Base-by-base conservation (phyloP, 331 rosid species). In the Acacia concinna region DNA sequence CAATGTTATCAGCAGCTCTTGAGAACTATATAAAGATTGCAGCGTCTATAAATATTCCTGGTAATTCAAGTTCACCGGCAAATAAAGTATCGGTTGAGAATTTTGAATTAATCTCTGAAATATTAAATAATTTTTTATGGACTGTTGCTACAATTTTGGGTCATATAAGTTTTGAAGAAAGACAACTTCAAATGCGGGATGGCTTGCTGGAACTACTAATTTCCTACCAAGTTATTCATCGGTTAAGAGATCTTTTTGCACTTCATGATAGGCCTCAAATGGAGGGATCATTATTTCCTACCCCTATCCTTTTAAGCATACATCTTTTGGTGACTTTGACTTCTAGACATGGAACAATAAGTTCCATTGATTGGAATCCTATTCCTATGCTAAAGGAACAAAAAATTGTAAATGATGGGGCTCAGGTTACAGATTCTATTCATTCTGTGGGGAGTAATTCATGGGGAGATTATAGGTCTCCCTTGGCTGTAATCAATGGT, bases 191-290 rank as follows among this genome's bases (percentile, higher is more conserved):
- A 83, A 95, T 95, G 99, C 85, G 92, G 82, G 98, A 95, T 87
- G 90, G 96, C 79, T 90, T 95, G 88, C 84, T 95, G 70, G 99
- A 95, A 86, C 81, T 95, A 80, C 79, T 95, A 83, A 81, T 90
- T 86, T 89, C 97, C 49, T 95, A 95, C 76, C 96, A 93, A 89
- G 93, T 90, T 83, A 86, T 95, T 86, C 99, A 95, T 52, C 85
- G 99, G 79, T 74, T 95, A 69, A 88, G 98, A 77, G 99, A 95
- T 85, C 96, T 95, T 78, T 95, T 95, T 90, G 98, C 99, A 52
- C 99, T 95, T 71, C 94, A 95, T 83, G 97, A 95, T 81, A 88
- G 99, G 86, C 99, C 99, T 52, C 99, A 95, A 86, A 97, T 91
- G 90, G 99, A 95, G 86, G 98, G 97, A 75, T 93, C 88, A n/a